phyloP scores from a whole-genome alignment of 495 filamentous ascomycete genomes.

The Penicillium flavigenum region DNA sequence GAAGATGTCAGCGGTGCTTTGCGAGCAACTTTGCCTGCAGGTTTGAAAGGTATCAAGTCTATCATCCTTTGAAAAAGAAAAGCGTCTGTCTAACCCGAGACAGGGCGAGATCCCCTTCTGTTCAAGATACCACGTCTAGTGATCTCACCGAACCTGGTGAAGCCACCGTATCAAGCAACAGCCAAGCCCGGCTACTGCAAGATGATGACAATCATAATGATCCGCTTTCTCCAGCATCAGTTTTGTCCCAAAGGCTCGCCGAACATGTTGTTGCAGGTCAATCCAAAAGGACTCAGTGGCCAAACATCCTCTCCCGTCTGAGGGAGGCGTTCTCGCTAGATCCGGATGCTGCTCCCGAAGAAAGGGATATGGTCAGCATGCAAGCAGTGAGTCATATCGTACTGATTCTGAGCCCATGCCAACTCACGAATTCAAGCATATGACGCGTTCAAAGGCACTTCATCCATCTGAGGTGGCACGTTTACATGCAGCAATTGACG shows the following conservation, averaged over 20 bases:
- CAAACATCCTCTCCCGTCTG: slow-evolving; percentile 20
- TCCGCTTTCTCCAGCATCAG: slow-evolving; percentile 15
- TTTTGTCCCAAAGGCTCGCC: slow-evolving; percentile 17
- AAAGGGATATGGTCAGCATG: slow-evolving; percentile 16
- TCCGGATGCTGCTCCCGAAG: slow-evolving; percentile 12
- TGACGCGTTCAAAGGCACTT: slow-evolving; percentile 12
- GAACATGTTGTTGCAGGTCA: slow-evolving; percentile 20
- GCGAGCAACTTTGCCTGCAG: slow-evolving; percentile 14
- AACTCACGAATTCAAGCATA: slow-evolving; percentile 12
- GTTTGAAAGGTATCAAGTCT: slow-evolving; percentile 14
- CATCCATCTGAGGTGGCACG: slow-evolving; percentile 15
- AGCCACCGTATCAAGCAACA: background rate
- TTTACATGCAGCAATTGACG: slow-evolving; percentile 13
- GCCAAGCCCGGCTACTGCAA: background rate
- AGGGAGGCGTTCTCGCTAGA: slow-evolving; percentile 25
- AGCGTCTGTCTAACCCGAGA: background rate
- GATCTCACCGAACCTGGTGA: background rate
- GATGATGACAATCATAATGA: slow-evolving; percentile 2
- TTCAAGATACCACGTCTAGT: background rate
- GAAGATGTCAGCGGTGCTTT: slow-evolving; percentile 22
- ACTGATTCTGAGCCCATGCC: background rate
- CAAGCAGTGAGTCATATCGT: slow-evolving; percentile 18
- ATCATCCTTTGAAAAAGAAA: background rate
- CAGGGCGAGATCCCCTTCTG: slow-evolving; percentile 9
- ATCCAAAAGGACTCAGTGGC: slow-evolving; percentile 18